A percentile compares a stretch with the other conserved stretches of the same genome.
Conservation (phyloP, 345 rosid genomes). For the Atalantia buxifolia region DNA sequence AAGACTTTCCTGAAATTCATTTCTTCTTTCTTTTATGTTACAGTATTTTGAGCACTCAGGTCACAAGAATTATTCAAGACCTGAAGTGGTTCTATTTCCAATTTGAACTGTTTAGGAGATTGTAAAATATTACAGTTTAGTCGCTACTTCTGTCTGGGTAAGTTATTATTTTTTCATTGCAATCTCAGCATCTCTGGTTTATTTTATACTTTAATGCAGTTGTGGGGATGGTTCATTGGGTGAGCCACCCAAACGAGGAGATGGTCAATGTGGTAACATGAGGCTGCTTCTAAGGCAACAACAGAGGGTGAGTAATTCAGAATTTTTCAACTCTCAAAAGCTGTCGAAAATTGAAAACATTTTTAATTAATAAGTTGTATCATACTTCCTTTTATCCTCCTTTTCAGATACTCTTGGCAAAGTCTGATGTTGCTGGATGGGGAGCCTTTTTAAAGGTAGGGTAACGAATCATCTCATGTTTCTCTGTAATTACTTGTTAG, state of each 20-base stretch:
- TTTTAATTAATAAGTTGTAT: not conserved
- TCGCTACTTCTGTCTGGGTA: not conserved
- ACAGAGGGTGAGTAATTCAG: slow-evolving; percentile 54
- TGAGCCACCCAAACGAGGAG: slow-evolving; percentile 65
- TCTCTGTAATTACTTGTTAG: not conserved
- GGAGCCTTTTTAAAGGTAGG: slow-evolving; percentile 96
- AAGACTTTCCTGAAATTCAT: not conserved
- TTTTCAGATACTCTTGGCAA: slow-evolving; percentile 78
- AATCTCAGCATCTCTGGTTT: slow-evolving; percentile 1
- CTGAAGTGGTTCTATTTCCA: not conserved
- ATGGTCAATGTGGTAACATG: slow-evolving; percentile 86
- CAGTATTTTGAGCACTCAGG: not conserved
- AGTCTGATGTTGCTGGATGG: slow-evolving; percentile 98
- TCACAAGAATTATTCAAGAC: not conserved
- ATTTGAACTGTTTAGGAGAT: not conserved
- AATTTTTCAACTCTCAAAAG: slow-evolving; percentile 1
- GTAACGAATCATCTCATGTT: not conserved
- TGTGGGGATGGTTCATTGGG: slow-evolving; percentile 75
- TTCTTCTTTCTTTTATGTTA: not conserved
- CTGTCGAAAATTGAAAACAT: not conserved
- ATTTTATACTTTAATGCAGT: slow-evolving; percentile 35
- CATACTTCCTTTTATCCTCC: slow-evolving; percentile 6
- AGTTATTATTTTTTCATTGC: slow-evolving; percentile 6
- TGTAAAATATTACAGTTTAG: not conserved
- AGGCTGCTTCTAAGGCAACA: slow-evolving; percentile 72